Evolutionary conservation across 225 moss, liverwort and hornwort species (phyloP), one percentile per base, ranked within the genome.

Genomic region (Bryoerythrophyllum caledonicum): DNA sequence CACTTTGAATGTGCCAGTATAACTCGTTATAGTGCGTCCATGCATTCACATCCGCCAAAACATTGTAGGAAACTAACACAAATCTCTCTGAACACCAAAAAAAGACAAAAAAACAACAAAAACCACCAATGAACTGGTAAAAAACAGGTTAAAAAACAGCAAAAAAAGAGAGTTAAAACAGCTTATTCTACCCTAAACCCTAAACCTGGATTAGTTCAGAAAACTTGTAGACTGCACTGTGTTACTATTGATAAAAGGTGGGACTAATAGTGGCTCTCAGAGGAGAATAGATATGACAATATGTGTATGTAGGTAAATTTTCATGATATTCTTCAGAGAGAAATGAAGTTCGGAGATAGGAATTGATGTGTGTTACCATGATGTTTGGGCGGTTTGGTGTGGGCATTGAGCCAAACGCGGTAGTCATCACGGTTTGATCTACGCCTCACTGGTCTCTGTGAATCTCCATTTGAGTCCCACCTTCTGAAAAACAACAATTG

Each of bases 21-120:
- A 94, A 77, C 40, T 91, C 82, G 34, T 80, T 77, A 75, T 86
- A 86, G 76, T 91, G 89, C 48, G 76, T 71, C 26, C 80, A 65
- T 37, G 84, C 90, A 81, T 94, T 97, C 66, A 85, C 91, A 78
- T 91, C 96, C 46, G 96, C 92, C 77, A 97, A 81, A 60, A 97
- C 89, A 70, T 97, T 97, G 84, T 94, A 94, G 37, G 94, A 92
- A 17, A 93, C 88, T 73, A 97, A 2, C 53, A 91, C 80, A 75
- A 97, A 94, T 70, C 81, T 97, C 73, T 97, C 96, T 94, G 90
- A 19, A 71, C 32, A 70, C 17, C 48, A 19, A 19, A 49, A 49
- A 49, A 19, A 17, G 1, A 49, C 0, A 0, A 1, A 19, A 49
- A 49, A 19, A 19, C 32, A 32, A 32, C 32, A 6, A 19, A 17